phyloP scores from a whole-genome alignment of 2,329 filamentous ascomycete species.

The Mycogone perniciosa region DNA sequence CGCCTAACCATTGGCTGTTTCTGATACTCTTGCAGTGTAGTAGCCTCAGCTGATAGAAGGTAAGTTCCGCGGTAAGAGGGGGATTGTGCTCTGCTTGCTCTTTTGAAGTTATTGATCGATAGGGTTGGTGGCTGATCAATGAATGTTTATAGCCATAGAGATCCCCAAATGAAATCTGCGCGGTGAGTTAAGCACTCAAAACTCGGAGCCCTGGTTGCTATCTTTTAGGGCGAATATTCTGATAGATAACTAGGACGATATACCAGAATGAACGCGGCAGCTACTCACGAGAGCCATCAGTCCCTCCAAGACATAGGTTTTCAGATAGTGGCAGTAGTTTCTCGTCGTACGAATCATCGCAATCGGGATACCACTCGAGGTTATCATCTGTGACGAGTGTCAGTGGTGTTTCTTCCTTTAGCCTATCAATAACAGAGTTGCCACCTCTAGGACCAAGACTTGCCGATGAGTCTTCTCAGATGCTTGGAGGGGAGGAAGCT shows the following conservation, averaged over 20 bases:
- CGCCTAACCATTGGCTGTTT: background rate
- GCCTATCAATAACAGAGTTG: conserved; percentile 31
- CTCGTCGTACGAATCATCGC: conserved; percentile 43
- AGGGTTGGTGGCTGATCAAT: background rate
- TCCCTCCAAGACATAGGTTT: conserved; percentile 21
- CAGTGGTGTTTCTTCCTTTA: conserved; percentile 33
- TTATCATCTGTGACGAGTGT: conserved; percentile 49
- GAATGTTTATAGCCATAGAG: too few species aligned
- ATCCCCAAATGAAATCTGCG: too few species aligned
- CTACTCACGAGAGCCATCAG: background rate
- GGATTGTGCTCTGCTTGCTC: background rate
- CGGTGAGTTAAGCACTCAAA: too few species aligned
- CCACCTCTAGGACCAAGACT: conserved; percentile 32
- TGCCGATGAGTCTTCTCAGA: conserved; percentile 16
- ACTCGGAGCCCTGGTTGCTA: too few species aligned
- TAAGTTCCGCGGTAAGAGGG: background rate
- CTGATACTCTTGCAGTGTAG: background rate
- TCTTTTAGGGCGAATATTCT: background rate
- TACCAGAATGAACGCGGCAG: background rate
- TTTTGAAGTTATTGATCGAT: too few species aligned
- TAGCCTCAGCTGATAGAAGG: background rate
- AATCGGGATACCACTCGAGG: conserved; percentile 43
- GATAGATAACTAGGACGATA: conserved; percentile 2
- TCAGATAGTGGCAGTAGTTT: conserved; percentile 49
- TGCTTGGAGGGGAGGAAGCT: conserved; percentile 5